Conservation (phyloP, 1,139 yeast species). For the Hansenula lynferdii region DNA sequence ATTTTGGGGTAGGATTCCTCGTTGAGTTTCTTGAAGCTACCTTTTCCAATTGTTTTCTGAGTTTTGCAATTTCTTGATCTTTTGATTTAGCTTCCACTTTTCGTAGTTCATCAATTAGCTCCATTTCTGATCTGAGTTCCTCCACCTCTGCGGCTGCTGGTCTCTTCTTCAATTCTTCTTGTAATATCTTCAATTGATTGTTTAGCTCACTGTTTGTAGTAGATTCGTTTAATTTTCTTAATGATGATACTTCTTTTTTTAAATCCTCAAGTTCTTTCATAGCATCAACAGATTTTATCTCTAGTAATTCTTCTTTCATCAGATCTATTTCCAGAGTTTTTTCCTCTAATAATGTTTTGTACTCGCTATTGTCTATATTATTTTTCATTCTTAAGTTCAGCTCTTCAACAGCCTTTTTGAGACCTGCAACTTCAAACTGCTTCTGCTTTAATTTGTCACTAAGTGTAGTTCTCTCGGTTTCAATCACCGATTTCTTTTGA, state of each 20-base stretch:
- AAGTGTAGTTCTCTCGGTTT: conserved; percentile 24
- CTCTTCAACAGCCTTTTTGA: conserved; percentile 23
- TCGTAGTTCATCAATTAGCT: conserved; percentile 16
- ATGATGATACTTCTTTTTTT: conserved; percentile 7
- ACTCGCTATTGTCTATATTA: background rate
- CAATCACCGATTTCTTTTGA: conserved; percentile 1
- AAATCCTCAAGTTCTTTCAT: conserved; percentile 8
- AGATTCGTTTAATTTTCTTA: conserved; percentile 6
- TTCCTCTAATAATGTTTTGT: conserved; percentile 16
- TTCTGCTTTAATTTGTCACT: conserved; percentile 31
- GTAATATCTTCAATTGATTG: conserved; percentile 16
- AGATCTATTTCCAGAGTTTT: conserved; percentile 24
- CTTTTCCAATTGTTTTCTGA: conserved; percentile 13
- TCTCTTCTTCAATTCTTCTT: conserved; percentile 20
- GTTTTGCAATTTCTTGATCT: conserved; percentile 17
- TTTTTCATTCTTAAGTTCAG: background rate
- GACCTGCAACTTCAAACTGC: conserved; percentile 19
- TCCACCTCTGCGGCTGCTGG: conserved; percentile 13
- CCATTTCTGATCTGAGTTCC: conserved; percentile 20
- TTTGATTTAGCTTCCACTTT: conserved; percentile 18
- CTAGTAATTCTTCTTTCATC: conserved; percentile 25
- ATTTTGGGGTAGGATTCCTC: too few species aligned
- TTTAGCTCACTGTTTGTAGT: conserved; percentile 16
- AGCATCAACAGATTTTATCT: conserved; percentile 12
- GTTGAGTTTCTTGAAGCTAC: too few species aligned